phyloP scores from a whole-genome alignment of 1,139 yeast species.

The Diutina neorugosa region DNA sequence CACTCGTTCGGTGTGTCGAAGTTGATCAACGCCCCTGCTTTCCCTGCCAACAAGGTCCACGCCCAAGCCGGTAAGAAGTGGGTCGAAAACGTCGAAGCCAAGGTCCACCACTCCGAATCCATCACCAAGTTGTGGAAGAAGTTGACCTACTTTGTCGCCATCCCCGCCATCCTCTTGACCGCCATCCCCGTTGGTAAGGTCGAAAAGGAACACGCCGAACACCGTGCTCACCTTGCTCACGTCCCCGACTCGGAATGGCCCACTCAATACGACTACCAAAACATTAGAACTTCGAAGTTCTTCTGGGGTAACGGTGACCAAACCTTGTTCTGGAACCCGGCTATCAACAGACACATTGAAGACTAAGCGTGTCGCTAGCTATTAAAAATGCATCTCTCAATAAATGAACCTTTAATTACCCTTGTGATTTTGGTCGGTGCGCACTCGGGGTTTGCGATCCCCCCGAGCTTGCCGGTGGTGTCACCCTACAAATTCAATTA shows the following conservation, averaged over 20 bases:
- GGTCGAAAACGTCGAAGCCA: constrained; percentile 36
- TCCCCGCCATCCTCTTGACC: constrained; percentile 68
- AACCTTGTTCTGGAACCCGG: constrained; percentile 93
- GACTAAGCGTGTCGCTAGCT: constrained; percentile 8
- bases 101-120: constrained; percentile 65
- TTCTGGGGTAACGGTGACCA: constrained; percentile 99
- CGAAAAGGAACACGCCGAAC: constrained; percentile 83
- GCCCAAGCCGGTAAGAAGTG: constrained; percentile 32
- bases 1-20: constrained; percentile 22
- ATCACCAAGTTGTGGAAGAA: constrained; percentile 79
- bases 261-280: constrained; percentile 77
- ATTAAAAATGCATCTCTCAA: not conserved
- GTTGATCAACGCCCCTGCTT: constrained; percentile 28
- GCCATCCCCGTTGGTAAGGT: constrained; percentile 70
- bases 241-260: constrained; percentile 89
- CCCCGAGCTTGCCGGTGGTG: not conserved
- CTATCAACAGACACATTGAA: constrained; percentile 74
- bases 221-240: constrained; percentile 71
- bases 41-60: constrained; percentile 17
- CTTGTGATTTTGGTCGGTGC: not conserved
- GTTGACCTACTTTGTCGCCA: constrained; percentile 65
- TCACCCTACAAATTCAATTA: not conserved
- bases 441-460: not conserved
- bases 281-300: constrained; percentile 73
- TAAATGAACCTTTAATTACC: not conserved